A percentile compares a stretch with the other conserved stretches of the same genome.
These are phyloP conservation scores for Dactylellina drechsleri DNA, from an alignment of 2,329 filamentous ascomycete genomes.

Conservation along the genomic window DNA sequence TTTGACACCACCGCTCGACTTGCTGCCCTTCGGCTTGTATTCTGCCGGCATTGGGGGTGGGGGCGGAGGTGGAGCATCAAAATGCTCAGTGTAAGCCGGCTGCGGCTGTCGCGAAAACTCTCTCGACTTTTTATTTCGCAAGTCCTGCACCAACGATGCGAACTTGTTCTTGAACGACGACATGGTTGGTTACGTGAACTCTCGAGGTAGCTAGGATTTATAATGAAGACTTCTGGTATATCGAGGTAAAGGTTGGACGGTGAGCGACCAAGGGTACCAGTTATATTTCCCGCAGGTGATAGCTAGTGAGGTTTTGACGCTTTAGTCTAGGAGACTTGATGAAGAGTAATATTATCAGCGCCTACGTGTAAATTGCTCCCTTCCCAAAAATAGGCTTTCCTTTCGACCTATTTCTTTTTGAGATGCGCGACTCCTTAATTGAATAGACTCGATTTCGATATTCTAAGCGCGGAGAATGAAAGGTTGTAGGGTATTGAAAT, in stretches of 20 bases:
- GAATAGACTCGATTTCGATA: slow-evolving; percentile 8
- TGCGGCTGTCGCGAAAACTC: slow-evolving; percentile 50
- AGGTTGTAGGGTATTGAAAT: slow-evolving; percentile 4
- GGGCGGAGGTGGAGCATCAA: slow-evolving; percentile 39
- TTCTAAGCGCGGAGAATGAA: slow-evolving; percentile 43
- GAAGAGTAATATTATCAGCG: slow-evolving; percentile 49
- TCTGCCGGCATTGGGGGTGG: slow-evolving; percentile 38
- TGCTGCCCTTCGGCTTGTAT: slow-evolving; percentile 27
- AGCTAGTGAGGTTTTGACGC: slow-evolving; percentile 24
- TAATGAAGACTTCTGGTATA: slow-evolving; percentile 17
- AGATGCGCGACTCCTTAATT: background rate
- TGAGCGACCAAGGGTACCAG: slow-evolving; percentile 23
- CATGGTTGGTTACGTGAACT: slow-evolving; percentile 26
- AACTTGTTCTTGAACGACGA: slow-evolving; percentile 53
- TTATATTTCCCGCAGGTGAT: slow-evolving; percentile 11
- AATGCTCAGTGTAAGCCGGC: slow-evolving; percentile 48
- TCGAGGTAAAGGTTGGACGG: slow-evolving; percentile 33
- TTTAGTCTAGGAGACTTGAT: slow-evolving; percentile 27
- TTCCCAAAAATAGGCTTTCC: slow-evolving; percentile 42
- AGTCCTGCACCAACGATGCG: slow-evolving; percentile 51
- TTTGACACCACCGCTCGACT: slow-evolving; percentile 30
- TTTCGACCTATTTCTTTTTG: slow-evolving; percentile 21
- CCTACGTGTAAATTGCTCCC: slow-evolving; percentile 41
- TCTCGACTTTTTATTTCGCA: slow-evolving; percentile 50
- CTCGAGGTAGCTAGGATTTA: background rate